phyloP scores from a whole-genome alignment of 2,329 filamentous ascomycete genomes.

The Mollisiaceae sp. region DNA sequence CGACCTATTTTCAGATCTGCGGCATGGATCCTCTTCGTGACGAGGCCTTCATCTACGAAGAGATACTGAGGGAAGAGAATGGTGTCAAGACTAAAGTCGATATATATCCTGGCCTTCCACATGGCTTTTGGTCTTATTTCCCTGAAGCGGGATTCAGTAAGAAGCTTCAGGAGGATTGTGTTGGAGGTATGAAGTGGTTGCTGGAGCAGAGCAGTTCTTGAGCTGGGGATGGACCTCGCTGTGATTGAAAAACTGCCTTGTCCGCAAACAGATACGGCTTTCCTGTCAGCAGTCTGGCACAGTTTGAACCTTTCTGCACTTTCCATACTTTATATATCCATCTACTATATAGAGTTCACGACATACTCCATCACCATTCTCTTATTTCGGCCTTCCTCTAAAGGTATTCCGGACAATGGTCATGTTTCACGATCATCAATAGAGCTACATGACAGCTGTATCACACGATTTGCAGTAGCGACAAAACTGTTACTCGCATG shows the following conservation, averaged over 20 bases:
- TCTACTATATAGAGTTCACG: neutral
- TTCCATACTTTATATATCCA: neutral
- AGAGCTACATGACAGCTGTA: neutral
- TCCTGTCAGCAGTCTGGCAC: neutral
- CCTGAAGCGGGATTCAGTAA: conserved; percentile 36
- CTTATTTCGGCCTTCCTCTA: neutral
- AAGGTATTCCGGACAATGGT: neutral
- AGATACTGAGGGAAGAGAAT: conserved; percentile 49
- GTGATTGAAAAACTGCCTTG: neutral
- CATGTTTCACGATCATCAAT: neutral
- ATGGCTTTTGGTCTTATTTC: conserved; percentile 41
- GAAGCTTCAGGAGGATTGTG: conserved; percentile 36
- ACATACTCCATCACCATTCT: neutral
- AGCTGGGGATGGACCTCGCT: no score
- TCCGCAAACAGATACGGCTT: neutral
- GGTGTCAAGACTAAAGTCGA: conserved; percentile 40
- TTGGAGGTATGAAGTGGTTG: conserved; percentile 31
- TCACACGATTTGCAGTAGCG: neutral
- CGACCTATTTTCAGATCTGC: conserved; percentile 55
- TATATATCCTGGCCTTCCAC: conserved; percentile 43
- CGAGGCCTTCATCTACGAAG: conserved; percentile 58
- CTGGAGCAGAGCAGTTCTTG: conserved; percentile 23
- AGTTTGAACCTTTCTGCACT: neutral
- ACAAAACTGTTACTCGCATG: neutral
- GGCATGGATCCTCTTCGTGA: conserved; percentile 58